Conservation (phyloP, 257 asterid species). For the Verbascum thapsus region DNA sequence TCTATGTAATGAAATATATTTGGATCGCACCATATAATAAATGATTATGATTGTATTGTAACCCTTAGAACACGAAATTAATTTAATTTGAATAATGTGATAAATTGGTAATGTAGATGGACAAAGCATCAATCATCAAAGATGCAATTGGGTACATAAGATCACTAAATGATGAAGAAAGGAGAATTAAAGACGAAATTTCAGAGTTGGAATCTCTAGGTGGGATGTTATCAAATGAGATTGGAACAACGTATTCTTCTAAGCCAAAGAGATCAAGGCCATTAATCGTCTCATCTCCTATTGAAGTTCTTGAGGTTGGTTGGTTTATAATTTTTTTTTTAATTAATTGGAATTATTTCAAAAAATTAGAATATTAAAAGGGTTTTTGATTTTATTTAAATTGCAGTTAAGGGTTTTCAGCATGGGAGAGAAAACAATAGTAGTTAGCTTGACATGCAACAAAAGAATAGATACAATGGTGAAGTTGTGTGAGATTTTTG, state of each 20-base stretch:
- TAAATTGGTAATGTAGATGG: constrained; percentile 48
- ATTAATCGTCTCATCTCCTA: constrained; percentile 33
- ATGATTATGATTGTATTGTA: neutral
- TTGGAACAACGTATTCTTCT: constrained; percentile 25
- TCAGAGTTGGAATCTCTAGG: constrained; percentile 44
- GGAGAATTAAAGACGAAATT: constrained; percentile 50
- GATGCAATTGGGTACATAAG: constrained; percentile 73
- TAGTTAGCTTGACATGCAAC: constrained; percentile 63
- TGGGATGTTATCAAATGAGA: constrained; percentile 33
- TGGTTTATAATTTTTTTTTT: neutral
- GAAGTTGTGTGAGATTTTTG: constrained; percentile 63
- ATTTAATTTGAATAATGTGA: neutral
- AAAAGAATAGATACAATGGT: constrained; percentile 64
- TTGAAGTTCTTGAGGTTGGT: constrained; percentile 67
- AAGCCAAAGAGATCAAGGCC: constrained; percentile 48
- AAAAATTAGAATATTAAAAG: neutral
- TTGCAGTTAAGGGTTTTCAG: constrained; percentile 59
- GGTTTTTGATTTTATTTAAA: neutral
- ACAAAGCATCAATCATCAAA: constrained; percentile 76
- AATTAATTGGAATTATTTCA: no score
- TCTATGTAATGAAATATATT: no score
- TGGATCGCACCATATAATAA: no score
- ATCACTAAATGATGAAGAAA: constrained; percentile 56
- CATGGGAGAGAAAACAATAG: constrained; percentile 62
- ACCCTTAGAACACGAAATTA: neutral